Conservation (phyloP, 805 yeast genomes). For the Spencermartinsiella europaea region DNA sequence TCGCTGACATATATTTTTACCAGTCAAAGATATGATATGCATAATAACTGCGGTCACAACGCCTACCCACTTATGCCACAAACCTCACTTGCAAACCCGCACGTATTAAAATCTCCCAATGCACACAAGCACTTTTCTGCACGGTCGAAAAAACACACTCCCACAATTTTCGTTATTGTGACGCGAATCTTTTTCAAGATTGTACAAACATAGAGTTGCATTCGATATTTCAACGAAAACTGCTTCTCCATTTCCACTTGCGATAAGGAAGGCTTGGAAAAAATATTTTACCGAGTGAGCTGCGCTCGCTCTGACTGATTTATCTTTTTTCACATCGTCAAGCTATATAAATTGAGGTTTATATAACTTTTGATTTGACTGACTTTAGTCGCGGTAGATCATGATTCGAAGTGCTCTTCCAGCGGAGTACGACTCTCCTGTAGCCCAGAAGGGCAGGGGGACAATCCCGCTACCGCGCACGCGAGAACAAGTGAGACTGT, state of each 20-base stretch:
- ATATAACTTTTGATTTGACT: too few species aligned
- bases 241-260: too few species aligned
- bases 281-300: too few species aligned
- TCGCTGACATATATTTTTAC: too few species aligned
- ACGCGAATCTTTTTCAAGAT: background rate
- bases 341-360: too few species aligned
- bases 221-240: too few species aligned
- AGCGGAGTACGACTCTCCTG: background rate
- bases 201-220: too few species aligned
- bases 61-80: background rate
- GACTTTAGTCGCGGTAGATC: too few species aligned
- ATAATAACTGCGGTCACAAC: background rate
- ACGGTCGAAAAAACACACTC: background rate
- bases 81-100: background rate
- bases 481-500: slow-evolving; percentile 32
- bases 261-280: too few species aligned
- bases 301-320: too few species aligned
- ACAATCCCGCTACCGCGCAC: slow-evolving; percentile 25
- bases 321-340: too few species aligned
- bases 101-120: background rate
- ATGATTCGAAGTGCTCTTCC: background rate
- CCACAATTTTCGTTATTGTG: background rate
- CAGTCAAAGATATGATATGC: too few species aligned
- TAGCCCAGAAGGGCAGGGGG: slow-evolving; percentile 1
- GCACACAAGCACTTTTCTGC: background rate